phyloP scores from a whole-genome alignment of 768 basidiomycete species.

The Tricholoma bakamatsutake region DNA sequence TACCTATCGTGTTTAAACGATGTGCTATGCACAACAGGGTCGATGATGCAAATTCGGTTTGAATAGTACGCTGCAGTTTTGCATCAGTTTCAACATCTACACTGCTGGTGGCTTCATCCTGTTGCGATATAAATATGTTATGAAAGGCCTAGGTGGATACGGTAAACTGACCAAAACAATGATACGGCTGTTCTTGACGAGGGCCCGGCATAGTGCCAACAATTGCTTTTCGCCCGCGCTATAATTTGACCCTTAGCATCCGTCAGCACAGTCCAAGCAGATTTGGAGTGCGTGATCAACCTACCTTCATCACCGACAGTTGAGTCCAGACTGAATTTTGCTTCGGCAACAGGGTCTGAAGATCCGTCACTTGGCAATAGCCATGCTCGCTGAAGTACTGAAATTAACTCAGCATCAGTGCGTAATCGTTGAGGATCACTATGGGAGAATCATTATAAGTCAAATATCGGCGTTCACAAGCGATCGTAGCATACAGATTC shows the following conservation, averaged over 20 bases:
- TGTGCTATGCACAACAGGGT: conserved; percentile 56
- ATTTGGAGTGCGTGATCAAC: conserved; percentile 1
- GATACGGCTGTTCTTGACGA: conserved; percentile 56
- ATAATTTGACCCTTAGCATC: conserved; percentile 45
- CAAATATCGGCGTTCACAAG: neutral
- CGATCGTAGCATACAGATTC: conserved; percentile 29
- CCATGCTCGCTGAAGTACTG: conserved; percentile 54
- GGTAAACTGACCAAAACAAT: conserved; percentile 43
- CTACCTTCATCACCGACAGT: conserved; percentile 58
- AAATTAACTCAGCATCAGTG: conserved; percentile 59
- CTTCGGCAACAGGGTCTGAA: conserved; percentile 39
- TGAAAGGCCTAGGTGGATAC: neutral
- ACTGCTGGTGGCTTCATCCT: conserved; percentile 20
- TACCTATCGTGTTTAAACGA: conserved; percentile 19
- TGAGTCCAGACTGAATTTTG: conserved; percentile 66
- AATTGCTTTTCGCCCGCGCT: conserved; percentile 67
- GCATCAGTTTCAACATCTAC: conserved; percentile 62
- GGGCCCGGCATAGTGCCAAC: conserved; percentile 53
- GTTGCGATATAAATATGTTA: neutral
- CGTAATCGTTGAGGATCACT: conserved; percentile 29
- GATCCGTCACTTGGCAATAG: conserved; percentile 47
- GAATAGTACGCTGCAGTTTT: conserved; percentile 58
- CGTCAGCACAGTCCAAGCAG: neutral
- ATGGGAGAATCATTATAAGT: neutral
- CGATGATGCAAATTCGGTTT: conserved; percentile 48